These are phyloP conservation scores for Handroanthus guayacan DNA, from an alignment of 257 asterid species.

Conservation along the genomic window DNA sequence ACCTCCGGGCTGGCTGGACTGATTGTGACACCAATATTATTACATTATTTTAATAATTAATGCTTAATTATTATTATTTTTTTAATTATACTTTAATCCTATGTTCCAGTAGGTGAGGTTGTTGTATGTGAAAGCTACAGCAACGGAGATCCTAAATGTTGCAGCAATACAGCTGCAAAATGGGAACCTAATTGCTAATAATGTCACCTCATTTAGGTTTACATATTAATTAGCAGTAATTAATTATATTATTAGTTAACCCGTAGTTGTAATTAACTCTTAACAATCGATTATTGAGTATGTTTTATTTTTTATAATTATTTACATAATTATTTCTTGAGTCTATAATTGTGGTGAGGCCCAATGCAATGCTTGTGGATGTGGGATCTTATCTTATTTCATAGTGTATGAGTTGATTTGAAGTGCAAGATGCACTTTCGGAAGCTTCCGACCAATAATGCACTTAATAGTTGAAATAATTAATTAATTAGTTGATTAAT, in stretches of 20 bases:
- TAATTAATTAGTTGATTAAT: conserved; percentile 10
- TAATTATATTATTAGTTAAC: neutral
- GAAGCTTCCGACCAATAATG: conserved; percentile 58
- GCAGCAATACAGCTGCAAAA: conserved; percentile 46
- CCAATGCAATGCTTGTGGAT: conserved; percentile 10
- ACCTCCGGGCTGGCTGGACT: conserved; percentile 39
- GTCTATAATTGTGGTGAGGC: neutral
- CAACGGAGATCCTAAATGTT: conserved; percentile 49
- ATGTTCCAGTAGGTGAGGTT: conserved; percentile 50
- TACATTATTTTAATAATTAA: neutral
- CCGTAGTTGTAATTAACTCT: neutral
- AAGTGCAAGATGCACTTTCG: conserved; percentile 44
- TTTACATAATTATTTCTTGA: too few species aligned
- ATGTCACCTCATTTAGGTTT: conserved; percentile 21
- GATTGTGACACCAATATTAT: conserved; percentile 50
- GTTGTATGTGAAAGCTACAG: conserved; percentile 54
- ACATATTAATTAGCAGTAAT: neutral
- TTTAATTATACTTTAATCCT: conserved; percentile 20
- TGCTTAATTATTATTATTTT: neutral
- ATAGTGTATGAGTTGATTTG: conserved; percentile 31
- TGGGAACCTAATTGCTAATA: conserved; percentile 35
- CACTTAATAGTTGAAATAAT: conserved; percentile 14
- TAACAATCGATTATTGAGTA: neutral
- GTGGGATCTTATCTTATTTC: conserved; percentile 32
- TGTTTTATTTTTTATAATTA: too few species aligned